Conservation (phyloP, 148 eudicot species). For the Cornus suecica region DNA sequence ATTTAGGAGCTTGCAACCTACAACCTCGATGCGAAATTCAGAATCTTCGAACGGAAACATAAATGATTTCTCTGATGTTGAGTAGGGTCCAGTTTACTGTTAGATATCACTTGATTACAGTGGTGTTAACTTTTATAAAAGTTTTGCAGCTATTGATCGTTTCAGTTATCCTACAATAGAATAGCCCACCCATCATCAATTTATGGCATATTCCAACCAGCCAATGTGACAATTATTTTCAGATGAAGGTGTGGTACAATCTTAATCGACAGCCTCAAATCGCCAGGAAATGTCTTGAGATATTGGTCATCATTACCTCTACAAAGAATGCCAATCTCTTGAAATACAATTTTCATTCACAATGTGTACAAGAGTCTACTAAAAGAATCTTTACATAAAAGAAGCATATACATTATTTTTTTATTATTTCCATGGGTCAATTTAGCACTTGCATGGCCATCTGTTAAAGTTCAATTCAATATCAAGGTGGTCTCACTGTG, state of each 20-base stretch:
- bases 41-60: neutral
- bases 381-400: neutral
- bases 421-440: neutral
- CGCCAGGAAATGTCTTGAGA: neutral
- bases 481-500: neutral
- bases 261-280: neutral
- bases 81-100: neutral
- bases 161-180: neutral
- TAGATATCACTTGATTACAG: neutral
- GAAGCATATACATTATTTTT: neutral
- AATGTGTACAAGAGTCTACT: neutral
- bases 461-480: neutral
- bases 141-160: neutral
- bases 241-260: neutral
- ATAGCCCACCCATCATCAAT: neutral
- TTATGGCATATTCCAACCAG: neutral
- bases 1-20: neutral
- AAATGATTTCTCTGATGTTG: neutral
- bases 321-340: neutral
- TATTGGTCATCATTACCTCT: neutral
- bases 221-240: neutral
- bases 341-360: neutral
- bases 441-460: neutral
- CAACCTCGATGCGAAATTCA: neutral
- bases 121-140: neutral